Evolutionary conservation across 1,284 basidiomycete species (phyloP).

Genomic region (Chondrostereum purpureum): DNA sequence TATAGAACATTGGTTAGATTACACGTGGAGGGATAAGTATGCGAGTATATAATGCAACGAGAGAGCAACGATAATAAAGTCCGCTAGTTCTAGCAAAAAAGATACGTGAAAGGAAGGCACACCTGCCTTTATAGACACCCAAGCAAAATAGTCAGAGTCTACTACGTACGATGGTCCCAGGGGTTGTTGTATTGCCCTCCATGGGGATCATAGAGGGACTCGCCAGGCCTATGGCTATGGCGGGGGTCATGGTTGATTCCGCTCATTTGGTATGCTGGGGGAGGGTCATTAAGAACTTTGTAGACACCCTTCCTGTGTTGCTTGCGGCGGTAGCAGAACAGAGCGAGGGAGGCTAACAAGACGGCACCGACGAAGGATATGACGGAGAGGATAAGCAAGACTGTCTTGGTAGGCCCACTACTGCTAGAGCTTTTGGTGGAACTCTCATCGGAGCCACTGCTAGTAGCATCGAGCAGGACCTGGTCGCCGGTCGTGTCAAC

Average conservation of each 20-base stretch:
- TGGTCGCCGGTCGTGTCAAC: conserved; percentile 33
- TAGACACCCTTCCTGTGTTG: conserved; percentile 7
- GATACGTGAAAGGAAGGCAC: too few relatives aligned
- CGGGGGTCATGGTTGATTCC: background rate
- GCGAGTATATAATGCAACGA: background rate
- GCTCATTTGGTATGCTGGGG: background rate
- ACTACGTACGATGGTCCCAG: background rate
- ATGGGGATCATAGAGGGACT: conserved; percentile 11
- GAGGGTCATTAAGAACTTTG: conserved; percentile 11
- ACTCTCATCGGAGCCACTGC: background rate
- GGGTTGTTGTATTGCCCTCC: background rate
- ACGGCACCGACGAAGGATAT: conserved; percentile 8
- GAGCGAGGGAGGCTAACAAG: conserved; percentile 10
- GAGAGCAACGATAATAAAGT: background rate
- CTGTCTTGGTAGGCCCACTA: conserved; percentile 4
- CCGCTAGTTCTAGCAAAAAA: background rate
- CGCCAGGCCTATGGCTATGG: conserved; percentile 2
- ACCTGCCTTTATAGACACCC: too few relatives aligned
- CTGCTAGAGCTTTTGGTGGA: conserved; percentile 7
- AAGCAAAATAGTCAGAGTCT: too few relatives aligned
- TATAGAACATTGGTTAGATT: too few relatives aligned
- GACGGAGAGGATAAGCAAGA: conserved; percentile 9
- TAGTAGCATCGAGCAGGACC: conserved; percentile 13
- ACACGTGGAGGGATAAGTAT: background rate
- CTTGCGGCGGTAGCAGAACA: conserved; percentile 10